Base-by-base conservation (phyloP, 305 asterid species). In the Rubia tinctorum region DNA sequence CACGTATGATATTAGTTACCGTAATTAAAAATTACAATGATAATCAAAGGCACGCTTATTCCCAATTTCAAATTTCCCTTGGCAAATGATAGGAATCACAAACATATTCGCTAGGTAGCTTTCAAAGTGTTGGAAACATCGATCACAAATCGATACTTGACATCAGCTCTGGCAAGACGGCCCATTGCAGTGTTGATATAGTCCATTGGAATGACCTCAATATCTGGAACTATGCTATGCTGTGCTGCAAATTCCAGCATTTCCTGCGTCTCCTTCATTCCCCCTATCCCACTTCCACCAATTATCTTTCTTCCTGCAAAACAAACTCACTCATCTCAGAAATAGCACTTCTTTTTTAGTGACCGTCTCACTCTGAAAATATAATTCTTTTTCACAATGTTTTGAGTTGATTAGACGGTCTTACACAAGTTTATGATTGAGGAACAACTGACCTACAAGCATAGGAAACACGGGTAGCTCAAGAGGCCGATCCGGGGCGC, bases 401-500 rank as follows among this genome's bases (percentile, higher is more conserved):
- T 34, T 3, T 5, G 3, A 34, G 5, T 34, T 5, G 39, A 34
- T 34, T 34, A 4, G 47, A 43, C 51, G 5, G 51, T 45, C 51
- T 45, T 45, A 45, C 13, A 17, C 51, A 11, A 59, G 30, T 34
- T 0, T 34, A 22, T 22, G 37, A 59, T 59, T 76, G 12, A 0
- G 17, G 60, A 11, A 17, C 20, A 64, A 20, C 67, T 34, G 40
- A 77, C 84, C 86, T 63, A 55, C 14, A 55, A 82, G 39, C 58
- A 79, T 59, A 9, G 86, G 86, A 59, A 82, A 79, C 13, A 77
- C 79, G 14, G 80, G 86, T 75, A 82, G 30, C 75, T 79, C 82
- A 15, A 82, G 75, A 63, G 86, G 86, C 42, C 70, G 69, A 25
- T 67, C 75, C 34, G 79, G 70, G 25, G 66, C 79, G 7, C 83